Conservation (phyloP, 805 yeast genomes). For the Pichia cabralensis region DNA sequence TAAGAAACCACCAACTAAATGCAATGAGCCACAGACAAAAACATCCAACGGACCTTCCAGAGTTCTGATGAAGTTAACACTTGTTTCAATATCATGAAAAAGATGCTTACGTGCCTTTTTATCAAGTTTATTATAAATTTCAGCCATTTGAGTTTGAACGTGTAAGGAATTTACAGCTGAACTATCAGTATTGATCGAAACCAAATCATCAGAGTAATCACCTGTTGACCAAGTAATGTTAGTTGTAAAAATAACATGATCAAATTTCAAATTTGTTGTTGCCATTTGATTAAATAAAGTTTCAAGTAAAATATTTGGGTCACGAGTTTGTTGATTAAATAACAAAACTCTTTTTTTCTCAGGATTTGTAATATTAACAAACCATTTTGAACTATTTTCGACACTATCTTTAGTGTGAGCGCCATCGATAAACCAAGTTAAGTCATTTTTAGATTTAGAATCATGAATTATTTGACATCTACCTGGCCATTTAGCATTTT, state of each 20-base stretch:
- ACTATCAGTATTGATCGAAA: constrained; percentile 75
- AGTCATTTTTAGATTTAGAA: constrained; percentile 27
- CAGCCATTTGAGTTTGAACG: constrained; percentile 69
- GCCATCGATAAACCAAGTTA: constrained; percentile 87
- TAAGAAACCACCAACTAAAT: constrained; percentile 87
- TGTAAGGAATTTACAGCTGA: constrained; percentile 69
- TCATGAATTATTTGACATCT: constrained; percentile 67
- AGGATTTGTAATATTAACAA: constrained; percentile 28
- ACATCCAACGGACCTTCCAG: constrained; percentile 50
- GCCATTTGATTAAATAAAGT: constrained; percentile 37
- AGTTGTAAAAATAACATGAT: constrained; percentile 77
- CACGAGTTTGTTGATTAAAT: constrained; percentile 93
- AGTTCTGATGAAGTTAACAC: constrained; percentile 44
- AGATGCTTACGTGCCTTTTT: constrained; percentile 35
- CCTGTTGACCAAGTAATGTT: constrained; percentile 89
- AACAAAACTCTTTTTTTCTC: constrained; percentile 40
- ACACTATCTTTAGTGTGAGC: constrained; percentile 92
- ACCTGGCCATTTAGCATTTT: constrained; percentile 82
- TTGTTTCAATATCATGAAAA: constrained; percentile 66
- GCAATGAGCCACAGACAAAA: constrained; percentile 89
- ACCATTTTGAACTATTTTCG: constrained; percentile 78
- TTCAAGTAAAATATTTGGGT: constrained; percentile 55
- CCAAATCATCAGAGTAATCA: constrained; percentile 66
- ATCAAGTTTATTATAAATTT: constrained; percentile 55
- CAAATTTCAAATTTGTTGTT: constrained; percentile 39